A percentile compares a stretch with the other conserved stretches of the same genome.
phyloP scores from a whole-genome alignment of 208 protist species.

The Leishmania turanica region DNA sequence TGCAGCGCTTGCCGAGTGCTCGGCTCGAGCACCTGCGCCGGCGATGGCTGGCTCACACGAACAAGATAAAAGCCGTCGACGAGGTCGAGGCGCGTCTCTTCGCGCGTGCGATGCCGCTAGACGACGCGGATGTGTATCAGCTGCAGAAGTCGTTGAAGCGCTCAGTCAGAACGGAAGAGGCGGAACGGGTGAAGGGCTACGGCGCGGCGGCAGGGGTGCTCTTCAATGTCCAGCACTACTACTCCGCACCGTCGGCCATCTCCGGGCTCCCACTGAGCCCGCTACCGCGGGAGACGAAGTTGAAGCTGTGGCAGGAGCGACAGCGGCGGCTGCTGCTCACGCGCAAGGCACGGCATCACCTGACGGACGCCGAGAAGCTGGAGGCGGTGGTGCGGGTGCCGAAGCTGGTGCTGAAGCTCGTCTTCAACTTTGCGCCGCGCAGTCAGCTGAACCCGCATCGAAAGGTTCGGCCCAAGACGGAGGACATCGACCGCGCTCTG shows the following conservation, averaged over 20 bases:
- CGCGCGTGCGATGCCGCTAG: slow-evolving; percentile 54
- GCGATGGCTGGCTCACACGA: slow-evolving; percentile 56
- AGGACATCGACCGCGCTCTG: slow-evolving; percentile 66
- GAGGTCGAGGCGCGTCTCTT: slow-evolving; percentile 57
- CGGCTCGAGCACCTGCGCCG: slow-evolving; percentile 56
- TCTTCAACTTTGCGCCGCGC: slow-evolving; percentile 49
- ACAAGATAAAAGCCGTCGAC: slow-evolving; percentile 32
- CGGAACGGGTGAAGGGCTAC: slow-evolving; percentile 23
- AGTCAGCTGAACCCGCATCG: slow-evolving; percentile 83
- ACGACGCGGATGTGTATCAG: slow-evolving; percentile 39
- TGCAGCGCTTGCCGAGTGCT: slow-evolving; percentile 21
- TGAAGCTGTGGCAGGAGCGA: slow-evolving; percentile 74
- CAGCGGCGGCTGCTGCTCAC: slow-evolving; percentile 48
- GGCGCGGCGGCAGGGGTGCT: slow-evolving; percentile 2
- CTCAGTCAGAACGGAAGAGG: slow-evolving; percentile 29
- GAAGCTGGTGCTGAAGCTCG: slow-evolving; percentile 45
- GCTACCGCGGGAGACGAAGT: slow-evolving; percentile 50
- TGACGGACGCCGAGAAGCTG: slow-evolving; percentile 67
- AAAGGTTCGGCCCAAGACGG: slow-evolving; percentile 57
- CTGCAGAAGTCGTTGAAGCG: slow-evolving; percentile 35
- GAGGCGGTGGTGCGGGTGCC: slow-evolving; percentile 67
- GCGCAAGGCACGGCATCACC: slow-evolving; percentile 25
- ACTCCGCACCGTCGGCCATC: slow-evolving; percentile 41
- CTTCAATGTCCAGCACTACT: slow-evolving; percentile 43
- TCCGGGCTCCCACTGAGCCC: slow-evolving; percentile 63